Base-by-base conservation (phyloP, 352 stramenopile species). In the Lagenidium giganteum region DNA sequence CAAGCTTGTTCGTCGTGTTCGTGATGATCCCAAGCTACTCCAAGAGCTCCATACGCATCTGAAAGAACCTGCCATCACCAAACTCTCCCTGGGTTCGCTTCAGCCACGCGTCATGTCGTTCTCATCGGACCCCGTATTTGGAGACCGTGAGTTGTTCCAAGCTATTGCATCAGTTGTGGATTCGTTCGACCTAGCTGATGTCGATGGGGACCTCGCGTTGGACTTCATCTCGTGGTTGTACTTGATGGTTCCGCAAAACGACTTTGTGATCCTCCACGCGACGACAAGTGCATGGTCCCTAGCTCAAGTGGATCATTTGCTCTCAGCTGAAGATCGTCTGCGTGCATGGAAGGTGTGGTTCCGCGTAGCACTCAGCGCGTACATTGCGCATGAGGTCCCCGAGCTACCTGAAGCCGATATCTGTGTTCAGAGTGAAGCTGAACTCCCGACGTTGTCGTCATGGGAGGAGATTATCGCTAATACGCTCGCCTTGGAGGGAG, bases 391-490 rank as follows among this genome's bases (percentile, higher is more conserved):
- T 24, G 46, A 65, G 25, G 18, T 50, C 2, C 50, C 42, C 2
- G 16, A 26, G 14, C 28, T 57, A 17, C 50, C 42, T 3, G 28
- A 34, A 12, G 28, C 62, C 3, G 70, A 82, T 8, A 23, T 69
- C 3, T 78, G 65, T 17, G 20, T 47, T 0, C 38, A 37, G 0
- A 28, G 30, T 3, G 13, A 54, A 23, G 17, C 37, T 7, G 40
- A 66, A 4, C 37, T 77, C 1, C 11, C 36, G 20, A 32, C 36
- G 12, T 38, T 85, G 16, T 42, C 55, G 1, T 52, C 56, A n/a
- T 86, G 73, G 73, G 20, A 57, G 1, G 37, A 70, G 24, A 59
- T 83, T 16, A 45, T 75, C 26, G 51, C 46, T 1, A 38, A 51
- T 9, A 56, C 55, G 3, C 54, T 83, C 16, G 57, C 47, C 1